A percentile compares a stretch with the other conserved stretches of the same genome.
Evolutionary conservation across 106 monocot species (phyloP).

Genomic region (Gastrodia elata): DNA sequence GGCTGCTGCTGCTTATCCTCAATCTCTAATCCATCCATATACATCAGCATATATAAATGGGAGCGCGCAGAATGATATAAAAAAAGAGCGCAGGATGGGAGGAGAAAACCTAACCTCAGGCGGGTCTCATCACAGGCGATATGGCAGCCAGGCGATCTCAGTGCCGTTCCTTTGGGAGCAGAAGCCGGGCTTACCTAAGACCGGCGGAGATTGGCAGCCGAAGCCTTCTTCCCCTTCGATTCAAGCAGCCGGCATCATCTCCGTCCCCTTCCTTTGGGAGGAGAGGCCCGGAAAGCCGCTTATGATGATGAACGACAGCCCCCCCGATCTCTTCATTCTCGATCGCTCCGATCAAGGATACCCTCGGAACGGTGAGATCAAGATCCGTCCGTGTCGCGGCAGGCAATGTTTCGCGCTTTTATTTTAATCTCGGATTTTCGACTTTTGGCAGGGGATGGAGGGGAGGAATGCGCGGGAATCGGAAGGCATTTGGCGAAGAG

Average conservation of each 20-base stretch:
- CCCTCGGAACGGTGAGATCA: slow-evolving; percentile 2
- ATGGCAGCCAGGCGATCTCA: slow-evolving; percentile 43
- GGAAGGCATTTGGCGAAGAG: slow-evolving; percentile 11
- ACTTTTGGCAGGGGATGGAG: not conserved
- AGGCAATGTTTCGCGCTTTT: too few species aligned
- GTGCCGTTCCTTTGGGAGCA: slow-evolving; percentile 66
- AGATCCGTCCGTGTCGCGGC: too few species aligned
- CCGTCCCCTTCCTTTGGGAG: slow-evolving; percentile 66
- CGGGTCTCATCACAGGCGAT: slow-evolving; percentile 13
- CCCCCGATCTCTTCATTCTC: slow-evolving; percentile 18
- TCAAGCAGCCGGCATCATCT: slow-evolving; percentile 14
- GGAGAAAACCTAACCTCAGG: slow-evolving; percentile 9
- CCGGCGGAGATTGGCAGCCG: slow-evolving; percentile 32
- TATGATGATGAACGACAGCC: not conserved
- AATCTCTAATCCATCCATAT: slow-evolving; percentile 9
- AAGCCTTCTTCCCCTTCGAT: slow-evolving; percentile 7
- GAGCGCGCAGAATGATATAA: not conserved
- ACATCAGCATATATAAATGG: slow-evolving; percentile 14
- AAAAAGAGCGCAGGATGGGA: slow-evolving; percentile 4
- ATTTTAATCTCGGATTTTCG: not conserved
- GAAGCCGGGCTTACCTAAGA: slow-evolving; percentile 52
- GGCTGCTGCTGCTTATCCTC: slow-evolving; percentile 34
- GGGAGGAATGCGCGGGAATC: not conserved
- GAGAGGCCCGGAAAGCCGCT: slow-evolving; percentile 60
- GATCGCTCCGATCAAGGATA: not conserved